These are phyloP conservation scores for Kappamyces sp. DNA, from an alignment of 192 early-diverging fungal genomes.

Conservation along the genomic window DNA sequence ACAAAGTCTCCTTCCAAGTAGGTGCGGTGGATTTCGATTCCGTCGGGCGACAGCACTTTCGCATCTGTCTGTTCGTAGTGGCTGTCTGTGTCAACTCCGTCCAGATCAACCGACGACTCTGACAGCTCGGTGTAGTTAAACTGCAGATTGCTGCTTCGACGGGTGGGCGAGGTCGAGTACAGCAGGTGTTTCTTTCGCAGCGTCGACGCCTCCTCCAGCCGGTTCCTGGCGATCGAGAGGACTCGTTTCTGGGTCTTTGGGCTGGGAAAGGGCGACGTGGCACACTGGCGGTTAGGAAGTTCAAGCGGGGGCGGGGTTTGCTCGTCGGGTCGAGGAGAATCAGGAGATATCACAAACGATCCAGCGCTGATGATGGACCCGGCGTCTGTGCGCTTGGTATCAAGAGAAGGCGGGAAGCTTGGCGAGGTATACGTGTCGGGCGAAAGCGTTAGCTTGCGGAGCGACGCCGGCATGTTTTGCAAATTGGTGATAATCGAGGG, in stretches of 20 bases:
- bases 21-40: background rate
- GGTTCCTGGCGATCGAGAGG: conserved; percentile 15
- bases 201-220: conserved; percentile 1
- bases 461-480: too few species aligned
- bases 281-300: too few species aligned
- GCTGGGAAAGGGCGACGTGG: conserved; percentile 22
- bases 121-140: background rate
- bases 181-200: background rate
- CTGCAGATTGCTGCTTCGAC: background rate
- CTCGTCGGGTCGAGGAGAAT: background rate
- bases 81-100: background rate
- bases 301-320: background rate
- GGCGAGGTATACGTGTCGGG: background rate
- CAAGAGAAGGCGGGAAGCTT: background rate
- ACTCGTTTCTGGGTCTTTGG: conserved; percentile 27
- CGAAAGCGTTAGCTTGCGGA: background rate
- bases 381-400: background rate
- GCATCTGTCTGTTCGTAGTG: background rate
- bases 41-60: background rate
- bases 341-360: background rate
- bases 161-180: too few species aligned
- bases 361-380: background rate
- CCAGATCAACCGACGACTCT: background rate
- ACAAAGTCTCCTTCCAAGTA: background rate
- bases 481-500: too few species aligned